These are phyloP conservation scores for Epichloe elymi DNA, from an alignment of 2,329 filamentous ascomycete species.

Conservation along the genomic window DNA sequence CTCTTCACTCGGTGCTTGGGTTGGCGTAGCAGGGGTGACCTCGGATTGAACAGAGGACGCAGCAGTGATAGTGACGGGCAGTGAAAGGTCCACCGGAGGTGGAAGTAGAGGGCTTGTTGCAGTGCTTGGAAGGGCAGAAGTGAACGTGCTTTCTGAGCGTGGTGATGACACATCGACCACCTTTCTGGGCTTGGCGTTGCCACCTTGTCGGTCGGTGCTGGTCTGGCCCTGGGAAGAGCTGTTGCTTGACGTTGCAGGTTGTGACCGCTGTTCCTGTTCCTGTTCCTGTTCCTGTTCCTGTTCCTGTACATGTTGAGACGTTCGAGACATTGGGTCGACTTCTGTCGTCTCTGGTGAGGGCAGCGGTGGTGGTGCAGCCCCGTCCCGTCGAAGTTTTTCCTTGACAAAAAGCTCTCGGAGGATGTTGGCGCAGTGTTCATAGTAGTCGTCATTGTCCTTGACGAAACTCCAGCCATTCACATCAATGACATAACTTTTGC, in stretches of 20 bases:
- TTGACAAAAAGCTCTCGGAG: slow-evolving; percentile 77
- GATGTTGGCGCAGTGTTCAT: slow-evolving; percentile 79
- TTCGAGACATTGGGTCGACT: slow-evolving; percentile 26
- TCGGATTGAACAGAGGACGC: slow-evolving; percentile 24
- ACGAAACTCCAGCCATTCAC: slow-evolving; percentile 99
- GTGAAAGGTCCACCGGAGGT: slow-evolving; percentile 18
- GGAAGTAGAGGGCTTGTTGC: slow-evolving; percentile 22
- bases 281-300: slow-evolving; percentile 18
- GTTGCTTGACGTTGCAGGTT: slow-evolving; percentile 10
- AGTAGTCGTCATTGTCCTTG: slow-evolving; percentile 98
- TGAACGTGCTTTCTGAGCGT: slow-evolving; percentile 17
- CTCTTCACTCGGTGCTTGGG: slow-evolving; percentile 19
- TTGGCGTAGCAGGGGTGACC: slow-evolving; percentile 11
- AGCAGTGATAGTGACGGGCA: slow-evolving; percentile 19
- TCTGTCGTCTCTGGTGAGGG: slow-evolving; percentile 35
- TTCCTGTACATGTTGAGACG: slow-evolving; percentile 23
- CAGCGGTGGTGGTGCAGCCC: slow-evolving; percentile 44
- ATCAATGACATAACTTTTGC: slow-evolving; percentile 93
- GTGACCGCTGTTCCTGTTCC: slow-evolving; percentile 16
- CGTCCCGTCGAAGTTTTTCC: slow-evolving; percentile 53
- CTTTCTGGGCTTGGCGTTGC: slow-evolving; percentile 12
- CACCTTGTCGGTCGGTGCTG: slow-evolving; percentile 8
- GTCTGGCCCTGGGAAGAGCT: slow-evolving; percentile 16
- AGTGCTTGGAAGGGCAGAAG: slow-evolving; percentile 23
- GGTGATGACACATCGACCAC: slow-evolving; percentile 19